phyloP scores from a whole-genome alignment of 2,329 filamentous ascomycete species.

The Parastagonospora nodorum region DNA sequence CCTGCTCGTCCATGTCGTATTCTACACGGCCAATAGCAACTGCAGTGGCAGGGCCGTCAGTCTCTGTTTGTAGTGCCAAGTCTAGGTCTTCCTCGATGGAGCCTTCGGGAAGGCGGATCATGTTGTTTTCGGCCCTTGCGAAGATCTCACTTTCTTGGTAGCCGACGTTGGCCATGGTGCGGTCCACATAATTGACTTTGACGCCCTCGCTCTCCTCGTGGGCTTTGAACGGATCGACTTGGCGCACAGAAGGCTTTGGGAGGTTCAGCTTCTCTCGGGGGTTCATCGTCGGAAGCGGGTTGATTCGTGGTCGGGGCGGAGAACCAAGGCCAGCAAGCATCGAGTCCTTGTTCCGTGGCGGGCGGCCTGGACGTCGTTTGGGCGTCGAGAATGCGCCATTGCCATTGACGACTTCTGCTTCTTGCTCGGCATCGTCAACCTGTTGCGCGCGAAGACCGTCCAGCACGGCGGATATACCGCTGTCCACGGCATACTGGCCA shows the following conservation, averaged over 20 bases:
- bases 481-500: conserved; percentile 41
- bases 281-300: conserved; percentile 79
- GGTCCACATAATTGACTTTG: conserved; percentile 90
- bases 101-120: conserved; percentile 67
- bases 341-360: conserved; percentile 65
- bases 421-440: conserved; percentile 26
- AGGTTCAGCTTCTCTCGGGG: conserved; percentile 80
- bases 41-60: conserved; percentile 60
- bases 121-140: conserved; percentile 72
- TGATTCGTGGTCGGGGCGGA: conserved; percentile 66
- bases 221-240: conserved; percentile 76
- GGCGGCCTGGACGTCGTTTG: conserved; percentile 66
- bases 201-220: conserved; percentile 86
- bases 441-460: conserved; percentile 44
- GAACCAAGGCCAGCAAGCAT: conserved; percentile 66
- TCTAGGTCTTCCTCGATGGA: conserved; percentile 68
- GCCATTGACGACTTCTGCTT: conserved; percentile 20
- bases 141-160: conserved; percentile 96
- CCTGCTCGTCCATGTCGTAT: conserved; percentile 99
- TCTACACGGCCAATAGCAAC: conserved; percentile 77
- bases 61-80: conserved; percentile 62
- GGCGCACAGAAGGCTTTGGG: conserved; percentile 74
- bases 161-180: conserved; percentile 92
- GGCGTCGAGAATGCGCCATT: conserved; percentile 44
- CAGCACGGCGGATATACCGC: conserved; percentile 39